Percentiles rank a stretch among this genome's conserved stretches.
phyloP scores from a whole-genome alignment of 2,329 filamentous ascomycete genomes.

The Bisporella sp. region DNA sequence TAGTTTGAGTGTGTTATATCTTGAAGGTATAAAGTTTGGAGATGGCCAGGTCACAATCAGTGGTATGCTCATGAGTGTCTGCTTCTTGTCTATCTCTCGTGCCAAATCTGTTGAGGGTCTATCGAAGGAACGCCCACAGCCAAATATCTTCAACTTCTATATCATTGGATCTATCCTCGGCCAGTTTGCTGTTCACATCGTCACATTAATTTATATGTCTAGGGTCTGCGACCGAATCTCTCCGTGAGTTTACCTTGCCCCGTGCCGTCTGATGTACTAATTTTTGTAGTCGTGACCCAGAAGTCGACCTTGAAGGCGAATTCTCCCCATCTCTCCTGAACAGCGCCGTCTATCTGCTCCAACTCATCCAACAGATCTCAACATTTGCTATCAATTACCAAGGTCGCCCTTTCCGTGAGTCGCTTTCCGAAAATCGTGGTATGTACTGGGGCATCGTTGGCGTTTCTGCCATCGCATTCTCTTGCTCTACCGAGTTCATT shows the following conservation, averaged over 20 bases:
- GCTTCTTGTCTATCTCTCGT: slow-evolving; percentile 97
- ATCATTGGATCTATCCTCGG: slow-evolving; percentile 97
- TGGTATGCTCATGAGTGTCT: slow-evolving; percentile 99
- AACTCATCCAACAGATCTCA: slow-evolving; percentile 97
- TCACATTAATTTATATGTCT: slow-evolving; percentile 88
- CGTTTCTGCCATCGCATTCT: slow-evolving; percentile 85
- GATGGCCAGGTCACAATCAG: slow-evolving; percentile 98
- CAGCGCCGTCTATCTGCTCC: slow-evolving; percentile 91
- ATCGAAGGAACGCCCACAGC: slow-evolving; percentile 94
- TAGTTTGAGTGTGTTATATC: slow-evolving; percentile 89
- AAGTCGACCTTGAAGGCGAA: slow-evolving; percentile 88
- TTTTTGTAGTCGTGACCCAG: slow-evolving; percentile 39
- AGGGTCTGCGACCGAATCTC: slow-evolving; percentile 79
- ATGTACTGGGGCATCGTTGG: slow-evolving; percentile 97
- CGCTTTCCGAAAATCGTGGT: slow-evolving; percentile 77
- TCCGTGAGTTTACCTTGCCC: slow-evolving; percentile 54
- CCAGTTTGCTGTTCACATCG: slow-evolving; percentile 94
- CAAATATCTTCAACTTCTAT: slow-evolving; percentile 98
- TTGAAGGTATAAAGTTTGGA: slow-evolving; percentile 98
- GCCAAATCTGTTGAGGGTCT: slow-evolving; percentile 92
- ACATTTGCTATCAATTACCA: slow-evolving; percentile 99
- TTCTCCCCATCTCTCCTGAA: slow-evolving; percentile 92
- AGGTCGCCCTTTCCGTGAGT: slow-evolving; percentile 93
- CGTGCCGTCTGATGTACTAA: not conserved
- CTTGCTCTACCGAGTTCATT: slow-evolving; percentile 89